Base-by-base conservation (phyloP, 2,329 filamentous ascomycete species). In the Samsoniella hepiali region DNA sequence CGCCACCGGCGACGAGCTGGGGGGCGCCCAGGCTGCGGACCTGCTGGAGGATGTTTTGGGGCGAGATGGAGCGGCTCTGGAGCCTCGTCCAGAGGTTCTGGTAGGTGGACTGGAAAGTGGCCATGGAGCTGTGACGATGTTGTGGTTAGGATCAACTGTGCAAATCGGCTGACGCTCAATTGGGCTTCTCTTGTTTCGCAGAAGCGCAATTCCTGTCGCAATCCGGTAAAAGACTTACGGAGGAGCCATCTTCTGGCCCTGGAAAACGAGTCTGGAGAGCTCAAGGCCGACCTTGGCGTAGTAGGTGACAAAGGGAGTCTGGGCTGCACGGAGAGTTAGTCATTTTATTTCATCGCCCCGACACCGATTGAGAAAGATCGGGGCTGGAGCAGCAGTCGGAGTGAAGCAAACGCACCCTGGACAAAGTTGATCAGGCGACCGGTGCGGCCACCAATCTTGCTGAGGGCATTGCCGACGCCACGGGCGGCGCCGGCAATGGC, bases 201-300 rank as follows among this genome's bases (percentile, higher is more conserved):
- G 27, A 31, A 13, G 29, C 34, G 9, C 27, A 17, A 45, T 44
- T 34, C 51, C 17, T 13, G 32, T 38, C 53, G 40, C 36, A 7
- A 62, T 54, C 17, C 22, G 17, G n/a, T 9, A 58, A 50, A 45
- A 58, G 38, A 82, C 93, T 88, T 90, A 99, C 95, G 95, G 95
- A 80, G 92, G 93, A 75, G 84, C 82, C 93, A 99, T 97, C 82
- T 90, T 91, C 80, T 94, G 93, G 77, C 88, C 88, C 72, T 87
- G 86, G 82, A 93, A 92, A 69, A 98, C 87, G 70, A 97, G 84
- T 85, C 91, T 96, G 75, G 85, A 85, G 65, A 98, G 84, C 84
- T 99, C 95, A 68, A 93, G 81, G 72, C 84, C 90, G 74, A 98
- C 94, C 77, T 88, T 91, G 73, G 89, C 88, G 84, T 98, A 99